A percentile compares a stretch with the other conserved stretches of the same genome.
phyloP scores from a whole-genome alignment of 768 basidiomycete genomes.

The Lactifluus volemus region DNA sequence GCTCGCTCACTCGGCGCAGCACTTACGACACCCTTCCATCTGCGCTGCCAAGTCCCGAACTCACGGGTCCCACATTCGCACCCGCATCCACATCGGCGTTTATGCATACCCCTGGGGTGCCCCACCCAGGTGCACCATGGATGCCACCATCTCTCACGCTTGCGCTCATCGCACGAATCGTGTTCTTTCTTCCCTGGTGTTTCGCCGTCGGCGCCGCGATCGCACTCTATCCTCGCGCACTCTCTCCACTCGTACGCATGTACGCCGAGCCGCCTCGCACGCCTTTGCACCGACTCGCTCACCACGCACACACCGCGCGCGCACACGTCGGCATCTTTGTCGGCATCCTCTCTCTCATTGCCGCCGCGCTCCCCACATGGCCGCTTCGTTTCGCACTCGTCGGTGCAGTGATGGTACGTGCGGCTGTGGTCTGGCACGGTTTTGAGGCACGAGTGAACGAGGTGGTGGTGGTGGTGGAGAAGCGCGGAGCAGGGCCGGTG shows the following conservation, averaged over 20 bases:
- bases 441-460: neutral
- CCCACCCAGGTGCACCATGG: neutral
- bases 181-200: conserved; percentile 16
- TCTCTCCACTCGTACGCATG: conserved; percentile 5
- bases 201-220: conserved; percentile 15
- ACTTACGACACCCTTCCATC: conserved; percentile 1
- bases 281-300: conserved; percentile 16
- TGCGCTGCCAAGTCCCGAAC: neutral
- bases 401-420: neutral
- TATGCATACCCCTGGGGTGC: neutral
- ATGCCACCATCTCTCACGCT: neutral
- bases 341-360: neutral
- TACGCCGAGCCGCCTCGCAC: conserved; percentile 1
- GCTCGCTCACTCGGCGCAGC: neutral
- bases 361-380: neutral
- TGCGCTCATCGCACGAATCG: neutral
- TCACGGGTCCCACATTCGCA: neutral
- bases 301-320: conserved; percentile 17
- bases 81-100: no score
- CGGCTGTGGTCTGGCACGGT: conserved; percentile 2
- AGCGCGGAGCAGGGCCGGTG: neutral
- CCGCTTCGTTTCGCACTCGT: neutral
- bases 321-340: conserved; percentile 14
- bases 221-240: conserved; percentile 3
- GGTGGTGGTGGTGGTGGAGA: neutral